Evolutionary conservation across 192 early-diverging fungal species (phyloP).

Genomic region (Rhizophlyctis rosea): DNA sequence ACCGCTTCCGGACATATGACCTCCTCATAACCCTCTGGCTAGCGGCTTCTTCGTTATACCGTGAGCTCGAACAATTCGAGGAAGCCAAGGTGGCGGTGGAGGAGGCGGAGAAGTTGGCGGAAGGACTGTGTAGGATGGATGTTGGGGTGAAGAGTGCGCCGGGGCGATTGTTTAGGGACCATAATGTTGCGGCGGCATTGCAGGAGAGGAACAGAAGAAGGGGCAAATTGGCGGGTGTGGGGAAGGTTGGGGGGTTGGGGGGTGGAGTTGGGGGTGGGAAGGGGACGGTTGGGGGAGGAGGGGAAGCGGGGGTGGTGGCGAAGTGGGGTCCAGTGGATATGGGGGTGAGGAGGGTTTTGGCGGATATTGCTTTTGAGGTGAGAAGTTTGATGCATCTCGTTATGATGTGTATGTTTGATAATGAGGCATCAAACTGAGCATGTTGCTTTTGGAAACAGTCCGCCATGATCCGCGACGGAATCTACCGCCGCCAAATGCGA

Average conservation of each 20-base stretch:
- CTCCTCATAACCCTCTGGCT: conserved; percentile 48
- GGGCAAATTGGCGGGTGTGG: conserved; percentile 2
- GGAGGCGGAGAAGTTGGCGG: conserved; percentile 45
- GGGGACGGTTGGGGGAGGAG: conserved; percentile 23
- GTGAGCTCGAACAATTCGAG: conserved; percentile 30
- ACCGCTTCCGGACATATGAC: conserved; percentile 41
- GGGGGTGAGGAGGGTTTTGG: conserved; percentile 37
- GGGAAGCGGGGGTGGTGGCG: conserved; percentile 23
- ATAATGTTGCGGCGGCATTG: conserved; percentile 6
- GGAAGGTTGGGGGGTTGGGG: background rate
- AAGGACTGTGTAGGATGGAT: conserved; percentile 32
- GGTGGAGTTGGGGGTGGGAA: background rate
- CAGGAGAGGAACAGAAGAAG: conserved; percentile 4
- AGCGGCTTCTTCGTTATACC: conserved; percentile 38
- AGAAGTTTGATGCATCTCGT: background rate
- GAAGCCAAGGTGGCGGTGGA: conserved; percentile 35
- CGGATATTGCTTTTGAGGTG: conserved; percentile 55
- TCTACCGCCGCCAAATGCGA: background rate
- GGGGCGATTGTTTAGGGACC: conserved; percentile 19
- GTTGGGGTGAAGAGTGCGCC: conserved; percentile 8
- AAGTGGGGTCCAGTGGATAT: conserved; percentile 36
- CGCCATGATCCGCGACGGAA: conserved; percentile 17
- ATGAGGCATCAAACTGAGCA: background rate
- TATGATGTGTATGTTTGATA: no score
- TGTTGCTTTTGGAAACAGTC: conserved; percentile 2